Evolutionary conservation across 306 rosid genomes (phyloP).

Genomic region (Hippophae rhamnoides): DNA sequence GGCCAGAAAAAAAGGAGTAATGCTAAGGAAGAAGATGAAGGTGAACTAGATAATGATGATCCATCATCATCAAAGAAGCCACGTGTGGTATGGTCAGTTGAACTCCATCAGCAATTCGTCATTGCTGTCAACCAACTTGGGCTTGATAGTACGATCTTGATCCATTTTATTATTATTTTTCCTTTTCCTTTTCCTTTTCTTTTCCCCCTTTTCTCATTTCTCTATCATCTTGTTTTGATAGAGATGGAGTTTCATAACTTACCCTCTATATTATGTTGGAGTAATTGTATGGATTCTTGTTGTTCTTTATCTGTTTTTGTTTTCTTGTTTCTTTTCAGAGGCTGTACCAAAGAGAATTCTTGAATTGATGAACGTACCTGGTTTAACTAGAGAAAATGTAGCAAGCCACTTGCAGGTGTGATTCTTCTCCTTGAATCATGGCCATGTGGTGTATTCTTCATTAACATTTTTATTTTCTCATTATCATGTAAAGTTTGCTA

Average conservation of each 20-base stretch:
- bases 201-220: background rate
- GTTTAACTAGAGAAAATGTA: constrained; percentile 52
- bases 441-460: too few relatives aligned
- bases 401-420: constrained; percentile 76
- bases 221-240: constrained; percentile 4
- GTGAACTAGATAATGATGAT: constrained; percentile 40
- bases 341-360: constrained; percentile 70
- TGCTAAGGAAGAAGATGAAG: constrained; percentile 45
- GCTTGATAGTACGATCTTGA: constrained; percentile 46
- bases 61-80: constrained; percentile 39
- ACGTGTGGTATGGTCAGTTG: constrained; percentile 54
- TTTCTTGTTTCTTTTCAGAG: constrained; percentile 34
- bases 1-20: constrained; percentile 46
- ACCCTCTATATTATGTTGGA: background rate
- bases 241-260: background rate
- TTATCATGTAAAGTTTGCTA: too few relatives aligned
- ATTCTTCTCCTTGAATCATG: background rate
- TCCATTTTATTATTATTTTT: background rate
- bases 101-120: constrained; percentile 45
- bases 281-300: background rate
- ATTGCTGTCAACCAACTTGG: constrained; percentile 53
- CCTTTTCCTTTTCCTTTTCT: too few relatives aligned
- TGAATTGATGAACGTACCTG: constrained; percentile 51
- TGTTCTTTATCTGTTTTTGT: constrained; percentile 13
- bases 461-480: too few relatives aligned